Evolutionary conservation across 164 flowering plant species (phyloP), one percentile per base, ranked within the genome.

Genomic region (Brasenia schreberi): DNA sequence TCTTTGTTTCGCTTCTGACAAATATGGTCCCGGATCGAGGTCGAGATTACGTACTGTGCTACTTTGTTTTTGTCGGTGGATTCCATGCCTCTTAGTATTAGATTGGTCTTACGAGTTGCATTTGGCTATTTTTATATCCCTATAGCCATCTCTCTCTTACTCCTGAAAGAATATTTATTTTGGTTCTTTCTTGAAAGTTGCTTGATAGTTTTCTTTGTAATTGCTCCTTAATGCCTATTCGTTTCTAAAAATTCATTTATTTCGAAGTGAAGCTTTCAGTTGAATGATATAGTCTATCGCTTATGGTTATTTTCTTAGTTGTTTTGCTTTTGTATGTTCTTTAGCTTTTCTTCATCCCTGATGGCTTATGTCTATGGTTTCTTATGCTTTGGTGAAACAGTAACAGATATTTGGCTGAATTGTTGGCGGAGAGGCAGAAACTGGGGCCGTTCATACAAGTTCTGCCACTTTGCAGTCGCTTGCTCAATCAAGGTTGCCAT

Each of bases 341-440:
- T 45, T 9, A 18, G 23, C n/a, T 45, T 43, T 52, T 12, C 7
- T 52, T 19, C 17, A 19, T 66, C 27, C 19, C 18, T 9, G 12
- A 3, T 68, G 68, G 45, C 17, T 71, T 56, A 39, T 16, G 7
- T 66, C 65, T 43, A 19, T 66, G 62, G 62, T 69, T 39, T 63
- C 62, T 43, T 61, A 17, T 66, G 44, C 64, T 66, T 68, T 69
- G 11, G 33, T 69, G 18, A 62, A 62, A 66, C 62, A 58, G 64
- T 71, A 68, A 74, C 81, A 87, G 96, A 70, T 87, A 83, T 69
- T 70, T 86, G 79, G 78, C 82, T 19, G 96, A 89, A 66, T 72
- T 89, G 73, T 76, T 87, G 77, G 86, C 84, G 45, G 96, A 89
- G 78, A 83, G 83, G 68, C 89, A 83, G 61, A 89, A 86, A 67